A percentile compares a stretch with the other conserved stretches of the same genome.
Conservation (phyloP, 768 basidiomycete species). For the Leccinum incarnatum region DNA sequence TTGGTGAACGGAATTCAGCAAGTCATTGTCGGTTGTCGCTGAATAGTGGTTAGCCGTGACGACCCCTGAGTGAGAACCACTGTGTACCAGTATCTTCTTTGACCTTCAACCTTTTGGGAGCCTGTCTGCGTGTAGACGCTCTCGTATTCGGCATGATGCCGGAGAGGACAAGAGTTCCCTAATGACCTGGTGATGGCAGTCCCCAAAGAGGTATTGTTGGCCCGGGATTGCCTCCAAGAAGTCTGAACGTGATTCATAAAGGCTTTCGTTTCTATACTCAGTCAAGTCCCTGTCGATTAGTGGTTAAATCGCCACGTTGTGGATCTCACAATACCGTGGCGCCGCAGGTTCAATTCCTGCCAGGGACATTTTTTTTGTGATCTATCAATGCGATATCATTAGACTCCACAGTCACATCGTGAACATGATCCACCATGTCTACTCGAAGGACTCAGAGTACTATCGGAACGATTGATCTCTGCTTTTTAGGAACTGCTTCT, state of each 20-base stretch:
- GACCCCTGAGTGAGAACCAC: neutral
- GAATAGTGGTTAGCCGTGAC: neutral
- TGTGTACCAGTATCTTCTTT: neutral
- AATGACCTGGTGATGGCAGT: neutral
- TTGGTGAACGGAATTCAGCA: neutral
- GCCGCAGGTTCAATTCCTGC: slow-evolving; percentile 38
- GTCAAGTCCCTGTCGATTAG: slow-evolving; percentile 40
- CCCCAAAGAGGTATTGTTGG: too few species aligned
- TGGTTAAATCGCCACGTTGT: slow-evolving; percentile 44
- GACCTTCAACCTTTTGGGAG: neutral
- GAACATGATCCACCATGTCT: slow-evolving; percentile 11
- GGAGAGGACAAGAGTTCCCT: neutral
- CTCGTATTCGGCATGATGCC: slow-evolving; percentile 15
- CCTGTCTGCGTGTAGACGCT: slow-evolving; percentile 3
- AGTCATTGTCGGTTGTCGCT: slow-evolving; percentile 4
- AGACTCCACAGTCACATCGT: too few species aligned
- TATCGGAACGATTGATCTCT: slow-evolving; percentile 48
- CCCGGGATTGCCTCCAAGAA: too few species aligned
- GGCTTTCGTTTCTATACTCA: too few species aligned
- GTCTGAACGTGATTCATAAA: too few species aligned
- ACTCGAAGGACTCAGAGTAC: slow-evolving; percentile 8
- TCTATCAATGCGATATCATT: too few species aligned
- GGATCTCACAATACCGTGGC: slow-evolving; percentile 35
- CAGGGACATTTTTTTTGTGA: slow-evolving; percentile 25
- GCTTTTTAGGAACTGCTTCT: slow-evolving; percentile 80